Base-by-base conservation (phyloP, 2,329 filamentous ascomycete species). In the Scedosporium minutisporum region DNA sequence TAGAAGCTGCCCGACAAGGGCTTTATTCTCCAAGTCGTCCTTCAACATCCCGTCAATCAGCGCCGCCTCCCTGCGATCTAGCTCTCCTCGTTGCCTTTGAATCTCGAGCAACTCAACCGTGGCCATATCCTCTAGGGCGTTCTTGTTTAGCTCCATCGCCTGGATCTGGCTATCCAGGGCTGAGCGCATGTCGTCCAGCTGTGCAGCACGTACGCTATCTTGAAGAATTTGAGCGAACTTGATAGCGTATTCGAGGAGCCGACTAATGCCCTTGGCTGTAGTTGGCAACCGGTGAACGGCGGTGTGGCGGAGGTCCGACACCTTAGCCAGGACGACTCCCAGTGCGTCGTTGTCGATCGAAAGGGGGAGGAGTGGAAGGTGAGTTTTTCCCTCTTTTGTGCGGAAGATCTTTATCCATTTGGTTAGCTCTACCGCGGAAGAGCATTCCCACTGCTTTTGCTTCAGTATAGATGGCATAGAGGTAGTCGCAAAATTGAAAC, bases 361-460 rank as follows among this genome's bases (percentile, higher is more conserved):
- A n/a, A 69, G 65, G 9, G 68, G 68, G 48, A 67, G 60, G 2
- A 62, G 46, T 7, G 71, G 69, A 27, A 73, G 63, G 46, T 69
- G 68, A 5, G 63, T 14, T 6, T 14, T n/a, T 29, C 16, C 64
- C 7, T 64, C 65, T 29, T 64, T 63, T 58, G 67, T 67, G 4
- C 64, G 62, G 23, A 75, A 60, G 7, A 69, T 55, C 3, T 48
- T 66, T 2, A 68, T 69, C 73, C 74, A 76, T 57, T 68, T 67
- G n/a, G 69, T 76, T 33, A 77, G 65, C 66, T 77, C 74, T 3
- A 71, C 68, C 1, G 75, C 71, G 14, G 70, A 68, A 18, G 75
- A 66, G 62, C 73, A 76, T 33, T 69, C 68, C 63, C 74, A 76
- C 29, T 64, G 65, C 16, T 68, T 64, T 14, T 70, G 62, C 51